These are phyloP conservation scores for Septoria petroselini DNA, from an alignment of 2,329 filamentous ascomycete species.

Conservation along the genomic window DNA sequence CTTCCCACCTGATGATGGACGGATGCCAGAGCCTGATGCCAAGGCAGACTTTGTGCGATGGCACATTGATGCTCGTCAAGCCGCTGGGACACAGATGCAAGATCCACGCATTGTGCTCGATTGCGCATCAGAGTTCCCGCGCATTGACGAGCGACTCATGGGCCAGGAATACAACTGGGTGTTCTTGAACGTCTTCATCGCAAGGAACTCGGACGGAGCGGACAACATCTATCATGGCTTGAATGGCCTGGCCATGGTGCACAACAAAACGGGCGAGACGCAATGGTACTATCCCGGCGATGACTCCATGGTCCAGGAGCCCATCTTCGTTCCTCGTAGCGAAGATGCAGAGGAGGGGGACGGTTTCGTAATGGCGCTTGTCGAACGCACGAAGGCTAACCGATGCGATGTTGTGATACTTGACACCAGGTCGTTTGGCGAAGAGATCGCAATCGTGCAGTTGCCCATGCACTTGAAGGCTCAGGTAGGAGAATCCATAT, in stretches of 20 bases:
- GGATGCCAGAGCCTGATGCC: slow-evolving; percentile 35
- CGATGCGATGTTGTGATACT: slow-evolving; percentile 42
- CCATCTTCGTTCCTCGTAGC: slow-evolving; percentile 50
- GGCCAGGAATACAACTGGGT: slow-evolving; percentile 42
- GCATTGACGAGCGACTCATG: slow-evolving; percentile 47
- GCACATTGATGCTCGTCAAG: slow-evolving; percentile 39
- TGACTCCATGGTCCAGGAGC: slow-evolving; percentile 52
- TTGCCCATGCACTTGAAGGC: slow-evolving; percentile 38
- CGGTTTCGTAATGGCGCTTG: slow-evolving; percentile 50
- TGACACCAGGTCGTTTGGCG: slow-evolving; percentile 41
- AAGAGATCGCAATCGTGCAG: slow-evolving; percentile 43
- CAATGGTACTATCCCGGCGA: slow-evolving; percentile 40
- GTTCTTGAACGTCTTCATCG: slow-evolving; percentile 43
- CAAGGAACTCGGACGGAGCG: slow-evolving; percentile 34
- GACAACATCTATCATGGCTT: slow-evolving; percentile 33
- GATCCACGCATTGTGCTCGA: slow-evolving; percentile 38
- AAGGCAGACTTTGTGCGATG: slow-evolving; percentile 47
- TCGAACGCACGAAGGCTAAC: slow-evolving; percentile 33
- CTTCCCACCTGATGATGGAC: slow-evolving; percentile 41
- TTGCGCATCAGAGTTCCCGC: slow-evolving; percentile 45
- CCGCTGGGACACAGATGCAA: slow-evolving; percentile 30
- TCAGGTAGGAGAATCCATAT: no score
- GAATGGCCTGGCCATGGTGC: slow-evolving; percentile 24
- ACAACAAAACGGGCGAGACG: slow-evolving; percentile 30
- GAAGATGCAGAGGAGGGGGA: slow-evolving; percentile 48